These are phyloP conservation scores for Theobroma cacao DNA, from an alignment of 345 rosid genomes.

Conservation along the genomic window DNA sequence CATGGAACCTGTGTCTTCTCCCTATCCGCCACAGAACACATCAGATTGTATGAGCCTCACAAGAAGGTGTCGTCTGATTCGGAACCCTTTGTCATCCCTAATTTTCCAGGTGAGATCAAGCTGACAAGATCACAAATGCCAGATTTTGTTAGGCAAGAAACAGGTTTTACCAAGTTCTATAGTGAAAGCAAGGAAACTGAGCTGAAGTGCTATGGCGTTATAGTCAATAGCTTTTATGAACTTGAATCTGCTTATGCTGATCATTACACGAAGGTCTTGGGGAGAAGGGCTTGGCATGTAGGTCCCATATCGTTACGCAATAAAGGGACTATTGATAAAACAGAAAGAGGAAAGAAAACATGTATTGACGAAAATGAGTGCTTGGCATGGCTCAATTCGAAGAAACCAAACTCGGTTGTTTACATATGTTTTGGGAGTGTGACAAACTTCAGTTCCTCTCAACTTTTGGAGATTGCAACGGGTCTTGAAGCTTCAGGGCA, in stretches of 20 bases:
- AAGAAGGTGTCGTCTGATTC: conserved; percentile 25
- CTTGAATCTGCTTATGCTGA: not conserved
- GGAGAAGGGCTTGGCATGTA: conserved; percentile 39
- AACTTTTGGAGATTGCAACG: conserved; percentile 41
- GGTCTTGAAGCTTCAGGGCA: conserved; percentile 51
- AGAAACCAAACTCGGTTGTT: conserved; percentile 40
- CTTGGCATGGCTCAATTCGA: not conserved
- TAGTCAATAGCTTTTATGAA: not conserved
- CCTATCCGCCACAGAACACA: conserved; percentile 15
- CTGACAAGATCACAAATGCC: conserved; percentile 25
- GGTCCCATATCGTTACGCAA: conserved; percentile 39
- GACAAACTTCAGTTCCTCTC: conserved; percentile 19
- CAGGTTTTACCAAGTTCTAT: not conserved
- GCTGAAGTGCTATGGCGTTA: not conserved
- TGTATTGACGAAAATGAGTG: conserved; percentile 26
- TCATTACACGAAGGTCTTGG: conserved; percentile 9
- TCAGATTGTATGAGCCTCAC: conserved; percentile 34
- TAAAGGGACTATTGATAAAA: conserved; percentile 2
- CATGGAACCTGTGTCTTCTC: conserved; percentile 50
- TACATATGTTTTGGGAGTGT: conserved; percentile 53
- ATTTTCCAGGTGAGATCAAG: conserved; percentile 33
- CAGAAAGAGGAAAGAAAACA: conserved; percentile 26
- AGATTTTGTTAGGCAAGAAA: not conserved
- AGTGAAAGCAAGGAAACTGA: conserved; percentile 9
- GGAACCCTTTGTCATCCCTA: conserved; percentile 35